phyloP scores from a whole-genome alignment of 805 yeast genomes.

The Candida sakaeoensis region DNA sequence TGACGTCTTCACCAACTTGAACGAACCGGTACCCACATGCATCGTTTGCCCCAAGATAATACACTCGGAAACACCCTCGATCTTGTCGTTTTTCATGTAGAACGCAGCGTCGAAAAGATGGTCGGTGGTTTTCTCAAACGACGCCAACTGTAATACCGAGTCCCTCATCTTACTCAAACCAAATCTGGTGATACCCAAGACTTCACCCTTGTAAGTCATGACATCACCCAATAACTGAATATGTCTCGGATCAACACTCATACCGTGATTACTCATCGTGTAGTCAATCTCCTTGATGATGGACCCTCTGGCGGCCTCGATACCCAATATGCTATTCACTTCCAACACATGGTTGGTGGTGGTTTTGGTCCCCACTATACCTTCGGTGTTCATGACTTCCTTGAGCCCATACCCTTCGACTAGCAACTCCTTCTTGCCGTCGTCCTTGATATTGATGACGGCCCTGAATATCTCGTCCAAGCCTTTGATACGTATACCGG shows the following conservation, averaged over 20 bases:
- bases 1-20: constrained; percentile 70
- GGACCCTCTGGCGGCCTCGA: constrained; percentile 94
- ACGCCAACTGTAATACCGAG: constrained; percentile 92
- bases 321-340: constrained; percentile 85
- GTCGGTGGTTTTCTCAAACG: constrained; percentile 97
- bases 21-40: constrained; percentile 97
- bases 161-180: constrained; percentile 99
- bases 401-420: constrained; percentile 98
- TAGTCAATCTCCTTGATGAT: constrained; percentile 93
- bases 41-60: constrained; percentile 96
- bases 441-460: constrained; percentile 87
- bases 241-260: constrained; percentile 99
- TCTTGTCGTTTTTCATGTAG: constrained; percentile 91
- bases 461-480: constrained; percentile 89
- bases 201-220: constrained; percentile 98
- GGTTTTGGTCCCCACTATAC: constrained; percentile 85
- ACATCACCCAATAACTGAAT: constrained; percentile 96
- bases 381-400: constrained; percentile 96
- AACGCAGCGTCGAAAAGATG: constrained; percentile 97
- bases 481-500: constrained; percentile 89
- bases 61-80: constrained; percentile 98
- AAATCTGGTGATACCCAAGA: constrained; percentile 94
- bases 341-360: constrained; percentile 90
- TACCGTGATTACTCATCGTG: constrained; percentile 98
- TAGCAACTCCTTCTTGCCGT: constrained; percentile 80